Base-by-base conservation (phyloP, 768 basidiomycete species). In the Clavaria fumosa region DNA sequence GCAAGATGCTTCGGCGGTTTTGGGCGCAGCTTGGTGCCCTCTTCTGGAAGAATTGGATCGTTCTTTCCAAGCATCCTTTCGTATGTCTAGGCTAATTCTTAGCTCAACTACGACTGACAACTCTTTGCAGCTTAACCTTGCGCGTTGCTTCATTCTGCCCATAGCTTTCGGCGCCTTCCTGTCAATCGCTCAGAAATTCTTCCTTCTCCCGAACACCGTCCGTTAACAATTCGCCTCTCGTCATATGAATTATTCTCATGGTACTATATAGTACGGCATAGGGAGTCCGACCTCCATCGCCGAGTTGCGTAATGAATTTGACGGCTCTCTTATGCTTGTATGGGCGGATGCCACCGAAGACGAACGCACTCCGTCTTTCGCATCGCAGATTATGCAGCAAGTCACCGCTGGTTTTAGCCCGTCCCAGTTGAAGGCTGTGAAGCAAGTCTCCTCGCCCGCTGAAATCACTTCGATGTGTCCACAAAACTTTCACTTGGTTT, bases 31-130 rank as follows among this genome's bases (percentile, higher is more conserved):
- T 76, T 39, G 53, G 55, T 3, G 71, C 69, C 2, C 54, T 82
- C 15, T 66, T 70, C 39, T 67, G 72, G 69, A 82, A 82, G 61
- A 81, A 81, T 45, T 78, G 74, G 75, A 78, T 81, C 30, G 62
- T 78, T 0, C 59, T 80, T 20, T 72, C 67, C 17, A 77, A 70
- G 49, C 74, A 77, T 52, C 66, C 72, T 36, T 53, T 76, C 51
- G 75, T 61, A 17, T 23, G 23, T 11, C 41, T 42, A 5, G n/a
- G 38, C 11, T 15, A 40, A 32, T 14, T 38, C 32, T 12, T 31
- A 17, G 31, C 31, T 39, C 27, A 26, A 24, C 39, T 21, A 15
- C 27, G 15, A 32, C 39, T 9, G 23, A 6, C 23, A 23, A 33
- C 17, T 34, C 22, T 35, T 14, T 36, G 18, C 37, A 77, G 75